phyloP scores from a whole-genome alignment of 495 filamentous ascomycete genomes.

The Cercophora sp. region DNA sequence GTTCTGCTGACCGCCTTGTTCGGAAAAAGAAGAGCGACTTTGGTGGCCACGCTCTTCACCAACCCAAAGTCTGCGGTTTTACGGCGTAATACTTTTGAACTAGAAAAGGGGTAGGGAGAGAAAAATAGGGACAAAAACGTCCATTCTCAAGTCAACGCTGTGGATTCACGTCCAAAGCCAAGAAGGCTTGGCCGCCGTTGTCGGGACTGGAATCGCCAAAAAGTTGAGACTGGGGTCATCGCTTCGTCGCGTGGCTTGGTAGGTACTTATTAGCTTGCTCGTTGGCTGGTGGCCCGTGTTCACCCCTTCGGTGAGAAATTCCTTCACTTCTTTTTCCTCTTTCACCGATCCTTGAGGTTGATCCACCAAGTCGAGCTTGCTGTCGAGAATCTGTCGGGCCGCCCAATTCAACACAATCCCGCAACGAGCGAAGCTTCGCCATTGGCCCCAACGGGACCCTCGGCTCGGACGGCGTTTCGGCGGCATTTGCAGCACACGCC shows the following conservation, averaged over 20 bases:
- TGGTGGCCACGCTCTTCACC: not conserved
- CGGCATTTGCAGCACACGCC: not conserved
- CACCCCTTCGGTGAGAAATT: constrained; percentile 9
- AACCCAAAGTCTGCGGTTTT: too few species aligned
- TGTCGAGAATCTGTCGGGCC: not conserved
- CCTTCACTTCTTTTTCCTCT: constrained; percentile 5
- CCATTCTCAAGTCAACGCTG: too few species aligned
- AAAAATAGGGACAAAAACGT: not conserved
- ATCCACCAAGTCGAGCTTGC: constrained; percentile 3
- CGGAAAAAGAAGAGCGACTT: not conserved
- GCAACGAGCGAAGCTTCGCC: not conserved
- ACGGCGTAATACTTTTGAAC: too few species aligned
- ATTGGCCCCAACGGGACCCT: not conserved
- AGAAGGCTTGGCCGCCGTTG: too few species aligned
- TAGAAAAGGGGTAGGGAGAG: too few species aligned
- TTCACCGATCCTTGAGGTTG: not conserved
- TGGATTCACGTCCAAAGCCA: too few species aligned
- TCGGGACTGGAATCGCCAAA: constrained; percentile 1
- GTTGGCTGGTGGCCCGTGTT: constrained; percentile 15
- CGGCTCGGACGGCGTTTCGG: constrained; percentile 2
- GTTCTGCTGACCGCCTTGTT: not conserved
- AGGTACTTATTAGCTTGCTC: too few species aligned
- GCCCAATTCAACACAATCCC: constrained; percentile 14
- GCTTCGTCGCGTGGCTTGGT: too few species aligned
- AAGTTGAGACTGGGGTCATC: not conserved